These are phyloP conservation scores for Graphilbum ipis-grandicollis DNA, from an alignment of 2,329 filamentous ascomycete genomes.

Conservation along the genomic window DNA sequence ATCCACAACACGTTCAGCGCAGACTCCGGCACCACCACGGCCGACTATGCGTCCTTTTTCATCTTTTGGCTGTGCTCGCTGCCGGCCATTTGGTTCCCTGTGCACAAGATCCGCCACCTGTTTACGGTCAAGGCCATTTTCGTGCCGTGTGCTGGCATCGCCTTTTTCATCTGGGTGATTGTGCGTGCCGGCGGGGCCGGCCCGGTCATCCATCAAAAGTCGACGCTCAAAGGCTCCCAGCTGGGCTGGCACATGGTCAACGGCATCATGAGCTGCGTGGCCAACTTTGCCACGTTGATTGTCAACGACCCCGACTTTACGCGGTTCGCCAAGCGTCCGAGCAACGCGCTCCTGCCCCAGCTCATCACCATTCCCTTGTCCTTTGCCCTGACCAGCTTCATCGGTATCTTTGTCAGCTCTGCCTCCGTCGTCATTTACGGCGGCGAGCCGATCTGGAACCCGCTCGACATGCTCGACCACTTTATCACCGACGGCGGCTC, in stretches of 20 bases:
- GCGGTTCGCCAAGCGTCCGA: constrained; percentile 62
- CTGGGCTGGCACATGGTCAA: constrained; percentile 71
- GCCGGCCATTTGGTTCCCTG: constrained; percentile 14
- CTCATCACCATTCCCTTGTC: constrained; percentile 49
- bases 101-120: constrained; percentile 13
- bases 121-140: constrained; percentile 69
- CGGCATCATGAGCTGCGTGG: constrained; percentile 76
- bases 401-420: constrained; percentile 64
- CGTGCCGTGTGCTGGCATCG: constrained; percentile 66
- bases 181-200: constrained; percentile 69
- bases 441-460: constrained; percentile 52
- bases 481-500: constrained; percentile 55
- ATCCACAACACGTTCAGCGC: constrained; percentile 22
- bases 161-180: constrained; percentile 78
- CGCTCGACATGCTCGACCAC: constrained; percentile 44
- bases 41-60: constrained; percentile 11
- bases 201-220: constrained; percentile 55
- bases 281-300: constrained; percentile 81
- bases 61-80: constrained; percentile 13
- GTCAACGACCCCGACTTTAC: constrained; percentile 71
- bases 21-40: constrained; percentile 17
- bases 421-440: constrained; percentile 51
- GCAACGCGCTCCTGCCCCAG: constrained; percentile 66
- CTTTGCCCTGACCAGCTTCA: constrained; percentile 68
- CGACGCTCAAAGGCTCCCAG: constrained; percentile 7